Evolutionary conservation across 345 rosid species (phyloP), one percentile per base, ranked within the genome.

Genomic region (Rhizophora apiculata): DNA sequence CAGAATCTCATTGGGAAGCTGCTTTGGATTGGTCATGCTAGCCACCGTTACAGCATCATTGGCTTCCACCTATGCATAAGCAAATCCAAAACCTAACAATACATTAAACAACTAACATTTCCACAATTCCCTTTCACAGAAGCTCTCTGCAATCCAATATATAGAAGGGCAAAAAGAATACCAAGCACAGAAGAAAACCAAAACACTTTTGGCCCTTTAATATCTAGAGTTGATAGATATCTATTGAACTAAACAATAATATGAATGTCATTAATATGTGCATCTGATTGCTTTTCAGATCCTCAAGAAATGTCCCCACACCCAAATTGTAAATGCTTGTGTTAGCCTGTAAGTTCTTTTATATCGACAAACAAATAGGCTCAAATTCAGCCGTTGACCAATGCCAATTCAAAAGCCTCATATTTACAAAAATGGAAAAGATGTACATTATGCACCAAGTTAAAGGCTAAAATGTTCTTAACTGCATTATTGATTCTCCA

Each of bases 31-130:
- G 61, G 86, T 88, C 88, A 88, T 85, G 74, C 91, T 75, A 76
- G 97, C 90, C 62, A 92, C 96, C 3, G 92, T 77, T 22, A 92
- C 96, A 59, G 87, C 89, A 76, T 89, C 96, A 76, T 95, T 92
- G 26, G 88, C 87, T 80, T 88, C 96, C 57, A 94, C 96, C 99
- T 94, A 70, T 8, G 52, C 31, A 55, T 6, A 53, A 26, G 19
- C 49, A 7, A 11, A 68, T 26, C 49, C 64, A 71, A 43, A 69
- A 19, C 27, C 39, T 16, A 39, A 68, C 16, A 51, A 59, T 5
- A 30, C 0, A 1, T 16, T 5, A 54, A 56, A 36, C 24, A 53
- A 26, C 46, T 63, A 43, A 63, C 0, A 60, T 15, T 34, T 55
- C 20, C 27, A 48, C 19, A 5, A 7, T 46, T 39, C 7, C 30